Percentiles rank a stretch among this genome's conserved stretches.
Evolutionary conservation across 176 grass and related monocot genomes (phyloP).

Genomic region (Oryza australiensis): DNA sequence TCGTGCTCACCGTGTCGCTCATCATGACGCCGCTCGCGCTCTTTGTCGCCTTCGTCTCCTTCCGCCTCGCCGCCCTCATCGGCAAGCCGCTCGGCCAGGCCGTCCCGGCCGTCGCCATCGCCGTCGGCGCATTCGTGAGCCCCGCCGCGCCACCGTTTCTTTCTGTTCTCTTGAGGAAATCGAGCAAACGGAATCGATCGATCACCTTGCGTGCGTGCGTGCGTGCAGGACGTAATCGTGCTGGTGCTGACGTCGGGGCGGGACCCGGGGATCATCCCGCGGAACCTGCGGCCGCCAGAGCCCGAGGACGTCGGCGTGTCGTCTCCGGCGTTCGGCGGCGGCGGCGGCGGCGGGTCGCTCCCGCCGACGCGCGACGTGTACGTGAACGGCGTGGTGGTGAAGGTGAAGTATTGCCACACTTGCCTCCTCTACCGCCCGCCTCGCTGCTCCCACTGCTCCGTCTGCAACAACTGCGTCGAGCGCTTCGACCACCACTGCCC

Average conservation of each 20-base stretch:
- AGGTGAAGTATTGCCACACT: slow-evolving; percentile 95
- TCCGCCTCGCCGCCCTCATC: slow-evolving; percentile 56
- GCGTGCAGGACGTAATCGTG: slow-evolving; percentile 60
- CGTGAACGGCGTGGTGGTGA: slow-evolving; percentile 70
- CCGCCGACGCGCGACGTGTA: slow-evolving; percentile 67
- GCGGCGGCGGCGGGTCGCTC: slow-evolving; percentile 26
- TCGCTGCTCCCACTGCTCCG: slow-evolving; percentile 88
- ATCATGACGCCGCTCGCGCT: slow-evolving; percentile 68
- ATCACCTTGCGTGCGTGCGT: too few species aligned
- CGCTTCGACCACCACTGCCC: slow-evolving; percentile 96
- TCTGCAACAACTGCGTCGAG: slow-evolving; percentile 96
- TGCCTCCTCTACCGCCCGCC: slow-evolving; percentile 91
- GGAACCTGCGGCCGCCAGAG: slow-evolving; percentile 69
- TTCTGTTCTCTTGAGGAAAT: background rate
- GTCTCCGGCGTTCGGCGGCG: background rate
- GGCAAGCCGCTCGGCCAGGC: slow-evolving; percentile 50
- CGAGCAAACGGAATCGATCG: background rate
- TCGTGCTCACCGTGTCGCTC: slow-evolving; percentile 73
- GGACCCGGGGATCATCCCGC: slow-evolving; percentile 86
- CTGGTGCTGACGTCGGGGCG: slow-evolving; percentile 81
- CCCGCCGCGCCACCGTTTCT: slow-evolving; percentile 15
- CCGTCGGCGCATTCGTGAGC: slow-evolving; percentile 75
- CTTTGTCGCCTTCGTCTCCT: slow-evolving; percentile 66
- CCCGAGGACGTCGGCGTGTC: slow-evolving; percentile 40
- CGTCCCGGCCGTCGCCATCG: slow-evolving; percentile 57